Evolutionary conservation across 2,329 filamentous ascomycete genomes (phyloP), one percentile per base, ranked within the genome.

Genomic region (Fusarium solani-melongenae): DNA sequence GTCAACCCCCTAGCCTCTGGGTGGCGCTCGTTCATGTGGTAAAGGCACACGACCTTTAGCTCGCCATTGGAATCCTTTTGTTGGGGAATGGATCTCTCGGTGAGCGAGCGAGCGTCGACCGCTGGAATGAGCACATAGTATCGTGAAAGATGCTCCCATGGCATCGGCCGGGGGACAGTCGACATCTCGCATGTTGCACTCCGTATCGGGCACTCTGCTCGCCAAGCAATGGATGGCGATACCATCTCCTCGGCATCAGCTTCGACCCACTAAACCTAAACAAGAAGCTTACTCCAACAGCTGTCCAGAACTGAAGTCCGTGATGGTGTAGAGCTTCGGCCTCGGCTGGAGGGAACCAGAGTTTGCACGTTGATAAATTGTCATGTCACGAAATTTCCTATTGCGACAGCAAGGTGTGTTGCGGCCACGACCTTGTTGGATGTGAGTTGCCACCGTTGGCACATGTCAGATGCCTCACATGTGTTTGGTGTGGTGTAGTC

Each of bases 261-360:
- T 27, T 44, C 34, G 24, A 36, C 27, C 34, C 61, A 56, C 61
- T 64, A 64, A 64, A 64, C 51, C 62, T 36, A 64, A 64, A 44
- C 51, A 58, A 64, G 62, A 64, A 57, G 62, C 51, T 58, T 64
- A 64, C 51, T 64, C 61, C n/a, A 38, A 57, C 36, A 57, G 41
- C 49, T 39, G 34, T 33, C 31, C 31, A 27, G 39, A 38, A 57
- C 38, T 41, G 34, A 57, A 15, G 46, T 33, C 46, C 49, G 36
- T 56, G 61, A 63, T 63, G 49, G 46, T 41, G 61, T 63, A 29
- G 22, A 57, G 36, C 24, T 41, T 27, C 34, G 34, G 46, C 62
- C 62, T 64, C 62, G 62, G 62, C 62, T 46, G n/a, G 36, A 58
- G 62, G 49, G 38, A 46, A 29, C n/a, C 33, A 64, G 38, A 64